These are phyloP conservation scores for Otatea glauca DNA, from an alignment of 176 grass and related monocot species.

Conservation along the genomic window DNA sequence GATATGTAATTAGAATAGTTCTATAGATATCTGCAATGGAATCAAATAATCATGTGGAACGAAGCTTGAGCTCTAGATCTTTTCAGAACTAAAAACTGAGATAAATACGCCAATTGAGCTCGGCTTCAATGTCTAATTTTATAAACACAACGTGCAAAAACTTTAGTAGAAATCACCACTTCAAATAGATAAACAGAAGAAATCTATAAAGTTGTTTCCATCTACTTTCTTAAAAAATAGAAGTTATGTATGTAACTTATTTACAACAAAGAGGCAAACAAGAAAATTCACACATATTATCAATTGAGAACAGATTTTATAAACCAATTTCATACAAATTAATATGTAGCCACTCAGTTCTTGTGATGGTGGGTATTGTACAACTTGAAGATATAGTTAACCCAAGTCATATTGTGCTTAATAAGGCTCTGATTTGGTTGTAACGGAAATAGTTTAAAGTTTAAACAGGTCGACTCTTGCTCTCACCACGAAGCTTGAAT, in stretches of 20 bases:
- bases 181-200: background rate
- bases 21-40: background rate
- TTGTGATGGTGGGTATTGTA: background rate
- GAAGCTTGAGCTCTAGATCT: conserved; percentile 12
- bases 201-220: background rate
- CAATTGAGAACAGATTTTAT: background rate
- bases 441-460: background rate
- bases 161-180: background rate
- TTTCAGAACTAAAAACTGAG: background rate
- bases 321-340: background rate
- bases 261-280: background rate
- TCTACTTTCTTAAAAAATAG: background rate
- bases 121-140: background rate
- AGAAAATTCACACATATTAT: background rate
- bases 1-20: background rate
- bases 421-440: background rate
- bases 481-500: background rate
- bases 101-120: background rate
- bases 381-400: conserved; percentile 1
- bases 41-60: conserved; percentile 6
- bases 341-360: background rate
- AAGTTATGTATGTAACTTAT: background rate
- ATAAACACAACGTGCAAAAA: background rate
- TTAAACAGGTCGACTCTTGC: background rate
- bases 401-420: background rate